Evolutionary conservation across 2,329 filamentous ascomycete species (phyloP).

Genomic region (Penicillium sp.): DNA sequence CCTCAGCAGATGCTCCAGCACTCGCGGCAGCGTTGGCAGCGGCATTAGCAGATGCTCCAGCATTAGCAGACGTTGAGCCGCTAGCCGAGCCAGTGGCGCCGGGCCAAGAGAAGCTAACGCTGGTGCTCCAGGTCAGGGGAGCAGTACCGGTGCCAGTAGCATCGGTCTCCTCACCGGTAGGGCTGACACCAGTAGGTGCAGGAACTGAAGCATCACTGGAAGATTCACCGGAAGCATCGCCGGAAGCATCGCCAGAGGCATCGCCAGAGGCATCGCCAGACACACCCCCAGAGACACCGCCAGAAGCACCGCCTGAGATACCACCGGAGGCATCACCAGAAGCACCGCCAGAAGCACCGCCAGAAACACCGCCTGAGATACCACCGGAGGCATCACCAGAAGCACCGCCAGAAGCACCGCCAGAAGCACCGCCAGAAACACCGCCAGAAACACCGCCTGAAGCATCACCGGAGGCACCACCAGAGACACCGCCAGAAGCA

Average conservation of each 20-base stretch:
- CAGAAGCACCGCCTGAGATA: not conserved
- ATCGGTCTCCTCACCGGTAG: slow-evolving; percentile 5
- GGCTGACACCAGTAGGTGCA: not conserved
- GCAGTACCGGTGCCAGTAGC: slow-evolving; percentile 3
- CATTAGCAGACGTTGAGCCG: slow-evolving; percentile 4
- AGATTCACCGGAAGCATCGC: not conserved
- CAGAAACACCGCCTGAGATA: not conserved
- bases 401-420: not conserved
- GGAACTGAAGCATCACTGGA: not conserved
- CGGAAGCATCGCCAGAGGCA: not conserved
- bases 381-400: slow-evolving; percentile 2
- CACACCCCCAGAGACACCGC: slow-evolving; percentile 3
- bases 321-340: not conserved
- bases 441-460: not conserved
- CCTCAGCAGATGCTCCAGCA: slow-evolving; percentile 3
- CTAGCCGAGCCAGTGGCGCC: slow-evolving; percentile 5
- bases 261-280: slow-evolving; percentile 9
- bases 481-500: not conserved
- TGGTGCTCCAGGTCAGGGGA: slow-evolving; percentile 6
- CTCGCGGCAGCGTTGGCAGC: slow-evolving; percentile 1
- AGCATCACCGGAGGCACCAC: not conserved
- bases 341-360: not conserved
- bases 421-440: not conserved
- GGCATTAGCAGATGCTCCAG: slow-evolving; percentile 3
- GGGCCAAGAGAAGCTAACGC: slow-evolving; percentile 6